Evolutionary conservation across 106 monocot genomes (phyloP).

Genomic region (Allium cepa): DNA sequence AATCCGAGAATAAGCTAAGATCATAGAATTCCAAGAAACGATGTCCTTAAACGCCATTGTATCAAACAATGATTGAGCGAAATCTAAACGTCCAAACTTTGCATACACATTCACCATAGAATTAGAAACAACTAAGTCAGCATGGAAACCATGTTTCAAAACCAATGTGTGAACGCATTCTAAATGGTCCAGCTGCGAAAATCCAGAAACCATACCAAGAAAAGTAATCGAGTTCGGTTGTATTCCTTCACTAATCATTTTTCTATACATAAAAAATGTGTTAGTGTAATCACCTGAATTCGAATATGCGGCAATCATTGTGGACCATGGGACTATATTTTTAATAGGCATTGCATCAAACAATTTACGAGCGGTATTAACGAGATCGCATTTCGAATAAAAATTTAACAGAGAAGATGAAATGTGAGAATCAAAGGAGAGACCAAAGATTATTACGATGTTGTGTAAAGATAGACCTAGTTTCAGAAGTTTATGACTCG

Average conservation of each 20-base stretch:
- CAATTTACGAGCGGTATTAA: conserved; percentile 22
- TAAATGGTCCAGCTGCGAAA: conserved; percentile 8
- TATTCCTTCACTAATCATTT: conserved; percentile 31
- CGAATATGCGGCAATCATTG: conserved; percentile 43
- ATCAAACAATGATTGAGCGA: conserved; percentile 46
- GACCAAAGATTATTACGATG: conserved; percentile 30
- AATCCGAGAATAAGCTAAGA: conserved; percentile 31
- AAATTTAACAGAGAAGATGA: conserved; percentile 51
- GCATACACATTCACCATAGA: conserved; percentile 42
- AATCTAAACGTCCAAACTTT: conserved; percentile 13
- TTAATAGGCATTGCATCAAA: conserved; percentile 44
- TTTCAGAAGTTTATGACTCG: conserved; percentile 14
- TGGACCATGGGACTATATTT: conserved; percentile 46
- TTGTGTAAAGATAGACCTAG: conserved; percentile 36
- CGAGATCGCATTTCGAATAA: conserved; percentile 23
- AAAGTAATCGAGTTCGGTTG: conserved; percentile 52
- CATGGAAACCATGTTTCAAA: conserved; percentile 21
- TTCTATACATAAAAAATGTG: conserved; percentile 26
- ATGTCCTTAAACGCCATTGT: conserved; percentile 33
- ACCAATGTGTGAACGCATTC: conserved; percentile 28
- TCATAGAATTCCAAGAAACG: conserved; percentile 67
- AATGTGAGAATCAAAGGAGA: conserved; percentile 28
- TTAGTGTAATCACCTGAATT: conserved; percentile 9
- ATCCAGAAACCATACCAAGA: conserved; percentile 36
- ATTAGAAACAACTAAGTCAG: conserved; percentile 34